Base-by-base conservation (phyloP, 2,329 filamentous ascomycete genomes). In the Acephala macrosclerotiorum region DNA sequence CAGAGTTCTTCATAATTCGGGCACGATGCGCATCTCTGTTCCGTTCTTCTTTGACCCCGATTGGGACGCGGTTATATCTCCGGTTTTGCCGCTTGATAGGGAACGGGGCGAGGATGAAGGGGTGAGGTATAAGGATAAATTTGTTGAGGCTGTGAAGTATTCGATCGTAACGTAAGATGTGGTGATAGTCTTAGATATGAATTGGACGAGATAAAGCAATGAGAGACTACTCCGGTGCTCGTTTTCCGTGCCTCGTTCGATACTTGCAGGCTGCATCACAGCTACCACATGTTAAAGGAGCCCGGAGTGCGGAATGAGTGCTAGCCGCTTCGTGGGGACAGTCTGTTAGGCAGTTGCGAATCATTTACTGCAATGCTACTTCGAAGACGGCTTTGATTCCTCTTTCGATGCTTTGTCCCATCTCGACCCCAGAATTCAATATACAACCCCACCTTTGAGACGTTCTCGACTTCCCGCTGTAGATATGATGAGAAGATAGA, bases 11-110 rank as follows among this genome's bases (percentile, higher is more conserved):
- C 55, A 66, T 22, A 63, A 63, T 22, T 60, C 56, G 8, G 56
- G 36, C 22, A 26, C 51, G 40, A 57, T 58, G 29, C 60, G 68
- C 7, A 59, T 68, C 18, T 70, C 68, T 18, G 55, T 70, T 5
- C 66, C 67, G 14, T 63, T 69, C 35, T 68, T 70, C 64, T 70
- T 70, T 33, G 63, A 65, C 36, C 66, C 66, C 18, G 68, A 70
- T 51, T 59, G 40, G 61, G 66, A 70, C 11, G 63, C 68, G 16
- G 42, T 66, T 38, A 70, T 70, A 38, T 64, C 61, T 2, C 66
- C 66, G 1, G 61, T 70, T 1, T 20, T 70, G 4, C 64, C 68
- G 14, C 7, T 36, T 20, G 60, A 66, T 22, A 42, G 51, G 4
- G 33, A 36, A n/a, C 35, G 45, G 12, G 18, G 42, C 6, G 36